Percentiles rank a stretch among this genome's conserved stretches.
Conservation (phyloP, 139 green algal species). For the Coelastrella sp. region DNA sequence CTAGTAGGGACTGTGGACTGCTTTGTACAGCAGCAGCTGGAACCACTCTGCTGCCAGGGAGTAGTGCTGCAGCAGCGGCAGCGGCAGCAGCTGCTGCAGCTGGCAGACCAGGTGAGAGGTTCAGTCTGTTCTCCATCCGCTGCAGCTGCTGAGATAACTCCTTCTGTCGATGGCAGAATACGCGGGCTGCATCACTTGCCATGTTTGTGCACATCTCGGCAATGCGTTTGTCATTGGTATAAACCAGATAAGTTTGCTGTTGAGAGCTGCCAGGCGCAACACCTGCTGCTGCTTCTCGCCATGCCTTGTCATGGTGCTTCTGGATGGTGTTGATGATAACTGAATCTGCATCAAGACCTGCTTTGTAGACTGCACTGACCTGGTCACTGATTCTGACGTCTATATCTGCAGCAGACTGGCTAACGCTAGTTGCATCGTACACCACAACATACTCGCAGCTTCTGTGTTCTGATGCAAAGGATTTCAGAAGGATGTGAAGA, state of each 20-base stretch:
- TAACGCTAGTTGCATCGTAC: neutral
- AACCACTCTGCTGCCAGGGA: neutral
- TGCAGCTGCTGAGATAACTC: neutral
- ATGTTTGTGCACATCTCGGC: neutral
- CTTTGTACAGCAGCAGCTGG: too few species aligned
- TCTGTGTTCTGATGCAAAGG: neutral
- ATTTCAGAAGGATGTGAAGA: neutral
- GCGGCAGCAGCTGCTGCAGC: neutral
- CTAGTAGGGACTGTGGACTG: too few species aligned
- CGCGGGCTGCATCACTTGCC: neutral
- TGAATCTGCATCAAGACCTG: neutral
- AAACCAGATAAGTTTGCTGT: neutral
- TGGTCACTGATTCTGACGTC: neutral
- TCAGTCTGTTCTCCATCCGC: neutral
- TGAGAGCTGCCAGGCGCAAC: neutral
- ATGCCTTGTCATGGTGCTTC: neutral
- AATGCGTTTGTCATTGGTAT: conserved; percentile 3
- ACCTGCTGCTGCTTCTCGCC: neutral
- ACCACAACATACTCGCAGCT: neutral
- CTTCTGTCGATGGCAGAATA: neutral
- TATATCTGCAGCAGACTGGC: neutral
- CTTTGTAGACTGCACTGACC: neutral
- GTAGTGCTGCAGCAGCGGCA: neutral
- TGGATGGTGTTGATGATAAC: neutral
- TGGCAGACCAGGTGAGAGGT: neutral